These are phyloP conservation scores for Fusarium citri DNA, from an alignment of 2,329 filamentous ascomycete species.

Conservation along the genomic window DNA sequence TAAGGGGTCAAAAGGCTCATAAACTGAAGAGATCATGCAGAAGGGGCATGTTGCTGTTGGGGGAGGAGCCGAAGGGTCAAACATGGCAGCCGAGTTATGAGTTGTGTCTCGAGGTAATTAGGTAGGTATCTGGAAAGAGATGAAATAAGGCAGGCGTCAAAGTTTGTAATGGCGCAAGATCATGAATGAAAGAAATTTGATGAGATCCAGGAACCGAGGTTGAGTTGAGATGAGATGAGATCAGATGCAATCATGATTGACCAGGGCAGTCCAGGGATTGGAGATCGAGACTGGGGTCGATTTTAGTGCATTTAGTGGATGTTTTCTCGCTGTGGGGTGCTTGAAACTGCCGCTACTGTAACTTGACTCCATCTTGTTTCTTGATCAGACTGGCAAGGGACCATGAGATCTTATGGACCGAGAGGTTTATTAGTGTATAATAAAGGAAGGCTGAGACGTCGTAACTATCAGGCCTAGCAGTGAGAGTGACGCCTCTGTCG, in stretches of 20 bases:
- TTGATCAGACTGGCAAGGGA: constrained; percentile 8
- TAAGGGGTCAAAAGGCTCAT: constrained; percentile 59
- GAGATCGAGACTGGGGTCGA: constrained; percentile 26
- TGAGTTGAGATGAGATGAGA: constrained; percentile 11
- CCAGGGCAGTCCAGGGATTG: constrained; percentile 18
- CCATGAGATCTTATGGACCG: background rate
- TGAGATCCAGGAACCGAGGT: constrained; percentile 29
- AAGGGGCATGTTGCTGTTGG: constrained; percentile 65
- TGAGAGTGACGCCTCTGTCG: background rate
- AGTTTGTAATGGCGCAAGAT: constrained; percentile 18
- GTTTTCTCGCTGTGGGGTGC: constrained; percentile 31
- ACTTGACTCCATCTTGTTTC: constrained; percentile 7
- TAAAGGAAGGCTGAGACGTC: background rate
- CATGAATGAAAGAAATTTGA: constrained; percentile 23
- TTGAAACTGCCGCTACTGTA: constrained; percentile 23
- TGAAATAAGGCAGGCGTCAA: background rate
- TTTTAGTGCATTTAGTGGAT: constrained; percentile 30
- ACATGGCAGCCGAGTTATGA: constrained; percentile 36
- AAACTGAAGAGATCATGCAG: constrained; percentile 67
- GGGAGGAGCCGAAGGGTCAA: constrained; percentile 53
- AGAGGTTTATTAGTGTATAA: background rate
- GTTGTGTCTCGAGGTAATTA: background rate
- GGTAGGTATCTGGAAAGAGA: background rate
- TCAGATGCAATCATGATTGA: constrained; percentile 21
- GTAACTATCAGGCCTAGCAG: background rate